These are phyloP conservation scores for Plasmodium gaboni DNA, from an alignment of 169 alveolate genomes.

Conservation along the genomic window DNA sequence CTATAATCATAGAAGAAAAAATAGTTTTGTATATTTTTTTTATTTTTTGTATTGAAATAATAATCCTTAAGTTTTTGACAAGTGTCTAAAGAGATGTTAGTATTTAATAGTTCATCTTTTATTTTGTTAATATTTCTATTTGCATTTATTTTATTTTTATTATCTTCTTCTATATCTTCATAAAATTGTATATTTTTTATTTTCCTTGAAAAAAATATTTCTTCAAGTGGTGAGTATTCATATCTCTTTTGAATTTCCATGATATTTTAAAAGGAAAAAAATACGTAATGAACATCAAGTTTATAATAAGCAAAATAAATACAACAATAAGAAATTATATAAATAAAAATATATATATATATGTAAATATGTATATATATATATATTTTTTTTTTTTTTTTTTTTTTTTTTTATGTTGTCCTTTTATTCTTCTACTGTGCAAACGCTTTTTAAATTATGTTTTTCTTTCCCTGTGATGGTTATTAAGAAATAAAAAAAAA, in stretches of 20 bases:
- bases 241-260: constrained; percentile 27
- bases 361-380: background rate
- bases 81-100: constrained; percentile 24
- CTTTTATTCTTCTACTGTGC: too few relatives aligned
- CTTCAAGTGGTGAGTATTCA: constrained; percentile 36
- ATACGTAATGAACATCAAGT: background rate
- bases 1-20: constrained; percentile 58
- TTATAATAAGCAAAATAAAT: background rate
- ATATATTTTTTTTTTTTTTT: background rate
- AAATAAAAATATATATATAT: background rate
- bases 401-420: background rate
- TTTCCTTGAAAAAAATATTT: constrained; percentile 17
- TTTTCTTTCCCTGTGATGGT: too few relatives aligned
- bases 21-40: constrained; percentile 44
- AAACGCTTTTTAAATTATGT: too few relatives aligned
- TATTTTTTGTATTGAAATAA: constrained; percentile 31
- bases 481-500: too few relatives aligned
- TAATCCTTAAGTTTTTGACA: constrained; percentile 42
- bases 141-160: background rate
- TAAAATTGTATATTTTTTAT: constrained; percentile 19
- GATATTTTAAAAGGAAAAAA: background rate
- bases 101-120: constrained; percentile 17
- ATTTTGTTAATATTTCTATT: constrained; percentile 12
- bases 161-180: constrained; percentile 15
- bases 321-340: background rate